Conservation (phyloP, 352 stramenopile species). For the Globisporangium orthogonon region DNA sequence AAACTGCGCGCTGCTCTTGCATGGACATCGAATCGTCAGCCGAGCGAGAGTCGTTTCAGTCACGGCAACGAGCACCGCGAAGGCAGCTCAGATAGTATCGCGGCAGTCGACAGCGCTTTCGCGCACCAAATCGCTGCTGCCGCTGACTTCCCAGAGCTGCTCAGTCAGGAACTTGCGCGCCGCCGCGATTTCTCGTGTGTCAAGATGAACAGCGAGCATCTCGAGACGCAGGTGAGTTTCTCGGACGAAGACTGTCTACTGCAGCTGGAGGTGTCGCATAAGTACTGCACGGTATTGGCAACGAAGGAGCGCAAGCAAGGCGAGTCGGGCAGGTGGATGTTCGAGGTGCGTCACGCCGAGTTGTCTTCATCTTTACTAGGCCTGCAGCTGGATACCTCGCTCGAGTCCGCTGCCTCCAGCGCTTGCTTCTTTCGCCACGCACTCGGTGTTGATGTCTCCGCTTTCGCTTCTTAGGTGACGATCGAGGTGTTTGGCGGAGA, state of each 20-base stretch:
- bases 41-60: background rate
- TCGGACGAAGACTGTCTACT: constrained; percentile 69
- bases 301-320: constrained; percentile 67
- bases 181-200: constrained; percentile 64
- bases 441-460: background rate
- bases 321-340: constrained; percentile 78
- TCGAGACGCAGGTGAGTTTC: constrained; percentile 62
- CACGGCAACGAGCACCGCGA: background rate
- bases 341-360: constrained; percentile 28
- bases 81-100: background rate
- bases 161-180: constrained; percentile 53
- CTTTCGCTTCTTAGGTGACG: constrained; percentile 10
- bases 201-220: constrained; percentile 53
- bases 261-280: constrained; percentile 55
- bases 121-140: constrained; percentile 26
- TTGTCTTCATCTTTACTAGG: background rate
- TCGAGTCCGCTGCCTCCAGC: background rate
- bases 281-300: constrained; percentile 63
- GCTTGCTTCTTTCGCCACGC: background rate
- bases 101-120: constrained; percentile 24
- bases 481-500: constrained; percentile 50
- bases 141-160: constrained; percentile 46
- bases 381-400: background rate
- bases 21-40: background rate
- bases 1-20: constrained; percentile 32